These are phyloP conservation scores for Eudorina sp. DNA, from an alignment of 139 green algal genomes.

Conservation along the genomic window DNA sequence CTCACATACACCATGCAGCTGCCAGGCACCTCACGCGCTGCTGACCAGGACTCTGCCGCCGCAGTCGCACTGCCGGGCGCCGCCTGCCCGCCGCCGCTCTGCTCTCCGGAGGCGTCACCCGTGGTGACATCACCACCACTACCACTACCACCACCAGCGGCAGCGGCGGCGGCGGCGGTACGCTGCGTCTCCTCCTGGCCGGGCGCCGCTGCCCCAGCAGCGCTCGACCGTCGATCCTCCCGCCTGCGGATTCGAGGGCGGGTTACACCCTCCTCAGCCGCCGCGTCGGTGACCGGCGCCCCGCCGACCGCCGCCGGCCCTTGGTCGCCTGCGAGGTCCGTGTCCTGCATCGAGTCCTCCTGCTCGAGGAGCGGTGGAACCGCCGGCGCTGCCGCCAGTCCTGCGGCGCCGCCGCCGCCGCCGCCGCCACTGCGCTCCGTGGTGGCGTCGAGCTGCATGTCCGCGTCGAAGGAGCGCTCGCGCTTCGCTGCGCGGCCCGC, in stretches of 20 bases:
- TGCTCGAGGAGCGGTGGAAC: not conserved
- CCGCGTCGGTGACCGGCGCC: not conserved
- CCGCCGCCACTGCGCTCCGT: not conserved
- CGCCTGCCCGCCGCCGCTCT: no score
- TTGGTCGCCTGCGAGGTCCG: not conserved
- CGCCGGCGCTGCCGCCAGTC: not conserved
- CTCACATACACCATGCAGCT: slow-evolving; percentile 75
- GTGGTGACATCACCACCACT: not conserved
- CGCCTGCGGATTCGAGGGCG: slow-evolving; percentile 6
- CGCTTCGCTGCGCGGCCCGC: slow-evolving; percentile 16
- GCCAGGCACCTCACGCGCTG: slow-evolving; percentile 49
- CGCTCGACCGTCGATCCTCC: not conserved
- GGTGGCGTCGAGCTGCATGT: not conserved
- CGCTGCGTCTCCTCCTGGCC: no score
- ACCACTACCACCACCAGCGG: not conserved
- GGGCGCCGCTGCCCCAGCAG: no score
- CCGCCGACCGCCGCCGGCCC: not conserved
- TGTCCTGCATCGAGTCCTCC: slow-evolving; percentile 12
- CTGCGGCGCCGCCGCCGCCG: not conserved
- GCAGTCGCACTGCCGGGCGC: no score
- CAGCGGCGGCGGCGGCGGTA: not conserved
- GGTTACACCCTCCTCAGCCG: not conserved
- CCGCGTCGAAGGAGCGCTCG: slow-evolving; percentile 31
- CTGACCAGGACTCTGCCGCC: not conserved
- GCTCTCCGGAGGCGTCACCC: not conserved